Evolutionary conservation across 768 basidiomycete species (phyloP).

Genomic region (Cubamyces sp.): DNA sequence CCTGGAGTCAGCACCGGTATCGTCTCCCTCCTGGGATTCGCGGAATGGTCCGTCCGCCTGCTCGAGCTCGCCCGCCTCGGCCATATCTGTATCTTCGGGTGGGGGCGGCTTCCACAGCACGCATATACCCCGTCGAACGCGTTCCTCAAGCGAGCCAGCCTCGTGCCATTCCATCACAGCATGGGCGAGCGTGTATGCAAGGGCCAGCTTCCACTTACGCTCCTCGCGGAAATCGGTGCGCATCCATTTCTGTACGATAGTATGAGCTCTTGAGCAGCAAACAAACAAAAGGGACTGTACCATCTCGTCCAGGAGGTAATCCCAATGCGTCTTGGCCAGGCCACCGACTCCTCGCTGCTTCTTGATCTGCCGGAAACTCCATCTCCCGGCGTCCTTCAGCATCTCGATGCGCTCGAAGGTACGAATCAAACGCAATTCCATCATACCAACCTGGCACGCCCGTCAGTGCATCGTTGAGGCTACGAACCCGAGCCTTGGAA

Average conservation of each 20-base stretch:
- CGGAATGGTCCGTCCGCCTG: constrained; percentile 37
- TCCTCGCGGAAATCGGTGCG: constrained; percentile 95
- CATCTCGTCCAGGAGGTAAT: constrained; percentile 96
- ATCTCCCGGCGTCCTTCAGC: constrained; percentile 77
- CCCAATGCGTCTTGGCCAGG: constrained; percentile 86
- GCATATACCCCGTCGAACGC: constrained; percentile 66
- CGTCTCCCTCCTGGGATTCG: constrained; percentile 25
- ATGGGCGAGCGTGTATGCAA: constrained; percentile 82
- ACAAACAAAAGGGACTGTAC: constrained; percentile 42
- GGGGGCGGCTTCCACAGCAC: constrained; percentile 63
- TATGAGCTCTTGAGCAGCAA: constrained; percentile 1
- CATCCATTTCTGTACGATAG: constrained; percentile 83
- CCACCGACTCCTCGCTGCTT: constrained; percentile 84
- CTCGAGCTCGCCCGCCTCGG: constrained; percentile 32
- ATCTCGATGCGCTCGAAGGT: constrained; percentile 84
- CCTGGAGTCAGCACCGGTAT: constrained; percentile 31
- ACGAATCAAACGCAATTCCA: constrained; percentile 76
- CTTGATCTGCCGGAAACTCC: constrained; percentile 96
- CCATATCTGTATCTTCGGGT: constrained; percentile 39
- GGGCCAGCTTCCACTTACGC: constrained; percentile 84
- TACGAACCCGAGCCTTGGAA: not conserved
- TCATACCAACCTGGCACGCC: constrained; percentile 65
- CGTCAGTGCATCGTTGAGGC: not conserved
- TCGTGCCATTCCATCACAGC: constrained; percentile 89
- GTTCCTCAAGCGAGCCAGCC: constrained; percentile 64